These are phyloP conservation scores for Dothideomycetidae sp. DNA, from an alignment of 2,329 filamentous ascomycete genomes.

Conservation along the genomic window DNA sequence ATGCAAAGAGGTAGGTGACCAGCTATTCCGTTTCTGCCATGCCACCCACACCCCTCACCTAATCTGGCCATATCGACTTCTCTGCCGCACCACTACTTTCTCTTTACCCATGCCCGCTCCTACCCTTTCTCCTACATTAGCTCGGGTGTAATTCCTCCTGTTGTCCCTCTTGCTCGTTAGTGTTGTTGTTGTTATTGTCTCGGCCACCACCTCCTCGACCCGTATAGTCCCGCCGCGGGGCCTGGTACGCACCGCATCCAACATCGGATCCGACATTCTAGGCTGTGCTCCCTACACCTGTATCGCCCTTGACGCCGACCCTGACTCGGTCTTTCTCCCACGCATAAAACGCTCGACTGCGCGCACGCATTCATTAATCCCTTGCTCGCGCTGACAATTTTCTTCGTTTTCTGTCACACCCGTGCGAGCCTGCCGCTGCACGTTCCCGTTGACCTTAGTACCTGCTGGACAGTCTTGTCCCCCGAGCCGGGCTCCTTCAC, in stretches of 20 bases:
- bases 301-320: not conserved
- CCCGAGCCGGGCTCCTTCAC: not conserved
- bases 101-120: not conserved
- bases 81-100: not conserved
- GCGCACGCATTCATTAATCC: not conserved
- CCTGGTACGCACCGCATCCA: not conserved
- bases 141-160: not conserved
- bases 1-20: not conserved
- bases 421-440: not conserved
- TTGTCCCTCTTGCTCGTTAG: not conserved
- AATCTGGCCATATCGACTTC: not conserved
- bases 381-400: not conserved
- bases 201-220: no score
- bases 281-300: not conserved
- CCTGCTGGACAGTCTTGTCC: not conserved
- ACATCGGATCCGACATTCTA: no score
- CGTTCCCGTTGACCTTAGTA: not conserved
- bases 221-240: not conserved
- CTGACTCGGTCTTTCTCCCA: not conserved
- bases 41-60: not conserved
- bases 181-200: not conserved
- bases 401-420: not conserved
- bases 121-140: constrained; percentile 10
- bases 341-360: not conserved
- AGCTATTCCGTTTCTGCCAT: not conserved